Base-by-base conservation (phyloP, 768 basidiomycete genomes). In the Boletus insuetus region DNA sequence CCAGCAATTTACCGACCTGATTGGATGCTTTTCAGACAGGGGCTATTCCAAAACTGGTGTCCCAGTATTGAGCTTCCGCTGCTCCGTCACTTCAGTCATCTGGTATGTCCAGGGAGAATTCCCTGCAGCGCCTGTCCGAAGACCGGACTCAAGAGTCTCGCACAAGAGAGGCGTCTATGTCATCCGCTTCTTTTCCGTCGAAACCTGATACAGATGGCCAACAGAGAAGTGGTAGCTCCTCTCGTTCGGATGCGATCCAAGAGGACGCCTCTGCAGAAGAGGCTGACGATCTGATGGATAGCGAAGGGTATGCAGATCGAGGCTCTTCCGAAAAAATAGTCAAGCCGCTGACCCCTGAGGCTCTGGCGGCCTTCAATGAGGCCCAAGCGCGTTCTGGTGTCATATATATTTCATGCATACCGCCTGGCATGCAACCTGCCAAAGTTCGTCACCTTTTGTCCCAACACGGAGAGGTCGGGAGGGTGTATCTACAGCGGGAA, bases 361-460 rank as follows among this genome's bases (percentile, higher is more conserved):
- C 86, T 8, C 77, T 94, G 45, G 86, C 84, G 42, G 83, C 80
- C 19, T 94, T 87, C 74, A 83, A 86, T 62, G 81, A 81, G 31
- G 83, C 82, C 2, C 88, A 89, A 66, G 82, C 87, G 32, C 79
- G 79, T 39, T 84, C 94, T 19, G 95, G 95, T 0, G 85, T 98
- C 49, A 75, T 98, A 46, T 99, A 98, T 71, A 92, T 99, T 41
- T 97, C 94, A 16, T 82, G 97, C 32, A 89, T 98, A 64, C 97
- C 97, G 3, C 97, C 97, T 14, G 96, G 94, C 2, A 98, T 99
- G 97, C 91, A 89, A 20, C 97, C 97, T 29, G 81, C 90, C 11
- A 98, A 98, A 73, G 91, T 98, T 37, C 86, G 94, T 54, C 93
- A 98, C 73, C 77, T 99, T 40, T 88, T 99, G 86, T 85, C 84